A percentile compares a stretch with the other conserved stretches of the same genome.
phyloP scores from a whole-genome alignment of 345 rosid species.

The Ceriops tagal region DNA sequence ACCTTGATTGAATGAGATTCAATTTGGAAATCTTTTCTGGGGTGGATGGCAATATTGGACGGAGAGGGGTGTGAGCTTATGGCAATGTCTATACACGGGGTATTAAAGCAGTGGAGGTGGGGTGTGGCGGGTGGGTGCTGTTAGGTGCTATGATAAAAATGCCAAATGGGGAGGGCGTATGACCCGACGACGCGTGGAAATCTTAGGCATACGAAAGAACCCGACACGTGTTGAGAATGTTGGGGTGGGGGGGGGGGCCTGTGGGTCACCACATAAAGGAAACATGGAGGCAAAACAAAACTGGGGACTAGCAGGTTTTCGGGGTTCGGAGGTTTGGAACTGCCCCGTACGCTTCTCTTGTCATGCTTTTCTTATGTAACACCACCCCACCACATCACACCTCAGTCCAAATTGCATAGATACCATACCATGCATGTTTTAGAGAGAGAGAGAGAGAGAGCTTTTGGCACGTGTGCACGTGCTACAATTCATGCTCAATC shows the following conservation, averaged over 20 bases:
- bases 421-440: background rate
- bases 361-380: constrained; percentile 30
- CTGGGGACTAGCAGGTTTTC: constrained; percentile 10
- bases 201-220: rapidly evolving
- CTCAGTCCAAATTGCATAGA: background rate
- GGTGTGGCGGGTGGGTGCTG: background rate
- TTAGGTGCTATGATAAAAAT: background rate
- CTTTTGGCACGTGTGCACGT: too few relatives aligned
- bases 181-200: constrained; percentile 6
- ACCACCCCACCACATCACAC: background rate
- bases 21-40: background rate
- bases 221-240: background rate
- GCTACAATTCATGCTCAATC: too few relatives aligned
- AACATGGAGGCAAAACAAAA: background rate
- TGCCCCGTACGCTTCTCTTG: constrained; percentile 21
- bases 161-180: constrained; percentile 1
- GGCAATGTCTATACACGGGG: background rate
- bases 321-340: constrained; percentile 23
- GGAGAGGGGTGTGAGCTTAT: background rate
- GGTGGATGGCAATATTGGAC: background rate
- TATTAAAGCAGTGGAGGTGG: background rate
- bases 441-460: too few relatives aligned
- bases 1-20: background rate
- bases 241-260: background rate
- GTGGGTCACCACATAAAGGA: background rate